These are phyloP conservation scores for Ormosia semicastrata DNA, from an alignment of 306 rosid species.

Conservation along the genomic window DNA sequence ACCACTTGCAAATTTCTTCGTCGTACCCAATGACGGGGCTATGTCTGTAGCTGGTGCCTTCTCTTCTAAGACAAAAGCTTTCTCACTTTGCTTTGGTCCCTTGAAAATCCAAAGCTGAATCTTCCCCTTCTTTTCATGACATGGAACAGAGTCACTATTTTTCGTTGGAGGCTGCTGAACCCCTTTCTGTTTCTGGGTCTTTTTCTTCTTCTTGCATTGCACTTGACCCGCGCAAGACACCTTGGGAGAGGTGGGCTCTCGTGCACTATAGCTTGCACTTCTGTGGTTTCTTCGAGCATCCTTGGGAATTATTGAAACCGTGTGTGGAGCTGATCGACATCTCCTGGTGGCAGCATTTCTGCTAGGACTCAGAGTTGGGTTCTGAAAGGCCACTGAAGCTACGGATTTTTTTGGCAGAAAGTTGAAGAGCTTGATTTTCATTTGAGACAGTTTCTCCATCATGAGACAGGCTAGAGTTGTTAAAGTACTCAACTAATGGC, in stretches of 20 bases:
- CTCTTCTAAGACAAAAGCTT: slow-evolving; percentile 15
- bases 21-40: slow-evolving; percentile 28
- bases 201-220: slow-evolving; percentile 20
- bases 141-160: background rate
- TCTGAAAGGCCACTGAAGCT: slow-evolving; percentile 24
- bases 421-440: slow-evolving; percentile 22
- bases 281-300: slow-evolving; percentile 36
- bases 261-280: slow-evolving; percentile 22
- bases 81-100: background rate
- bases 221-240: slow-evolving; percentile 54
- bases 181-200: background rate
- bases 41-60: background rate
- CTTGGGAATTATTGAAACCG: slow-evolving; percentile 32
- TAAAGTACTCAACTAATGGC: background rate
- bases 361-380: slow-evolving; percentile 35
- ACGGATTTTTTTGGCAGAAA: slow-evolving; percentile 26
- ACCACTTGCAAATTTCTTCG: slow-evolving; percentile 30
- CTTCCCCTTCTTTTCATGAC: slow-evolving; percentile 5
- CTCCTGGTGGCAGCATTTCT: background rate
- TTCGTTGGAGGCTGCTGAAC: background rate
- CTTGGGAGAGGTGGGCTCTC: slow-evolving; percentile 47
- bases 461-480: background rate
- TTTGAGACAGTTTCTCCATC: slow-evolving; percentile 34
- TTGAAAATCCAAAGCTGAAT: background rate
- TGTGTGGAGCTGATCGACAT: background rate